These are phyloP conservation scores for Digitaria exilis DNA, from an alignment of 202 grass and related monocot genomes.

Conservation along the genomic window DNA sequence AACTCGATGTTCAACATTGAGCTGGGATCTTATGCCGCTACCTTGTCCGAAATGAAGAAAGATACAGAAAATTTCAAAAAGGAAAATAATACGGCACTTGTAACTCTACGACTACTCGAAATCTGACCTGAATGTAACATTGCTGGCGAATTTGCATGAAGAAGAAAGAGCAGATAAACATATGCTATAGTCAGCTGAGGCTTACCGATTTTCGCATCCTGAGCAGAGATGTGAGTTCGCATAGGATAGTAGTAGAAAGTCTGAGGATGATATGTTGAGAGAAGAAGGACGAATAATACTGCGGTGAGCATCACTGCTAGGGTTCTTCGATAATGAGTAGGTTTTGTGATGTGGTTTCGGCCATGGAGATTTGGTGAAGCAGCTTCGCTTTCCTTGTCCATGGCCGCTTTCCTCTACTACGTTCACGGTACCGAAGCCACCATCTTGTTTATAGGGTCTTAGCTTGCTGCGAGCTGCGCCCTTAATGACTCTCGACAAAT, in stretches of 20 bases:
- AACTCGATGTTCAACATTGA: not conserved
- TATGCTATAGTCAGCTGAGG: not conserved
- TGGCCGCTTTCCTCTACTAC: not conserved
- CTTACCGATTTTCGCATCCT: not conserved
- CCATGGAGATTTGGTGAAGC: constrained; percentile 3
- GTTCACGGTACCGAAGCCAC: not conserved
- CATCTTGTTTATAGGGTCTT: constrained; percentile 10
- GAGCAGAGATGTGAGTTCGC: not conserved
- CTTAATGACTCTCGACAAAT: not conserved
- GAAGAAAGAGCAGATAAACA: not conserved
- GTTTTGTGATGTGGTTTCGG: constrained; percentile 10
- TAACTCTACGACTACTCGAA: no score
- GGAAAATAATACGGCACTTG: no score
- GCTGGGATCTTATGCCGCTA: not conserved
- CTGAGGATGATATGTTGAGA: not conserved
- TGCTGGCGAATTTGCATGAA: no score
- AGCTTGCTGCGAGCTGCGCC: not conserved
- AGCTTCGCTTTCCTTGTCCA: constrained; percentile 13
- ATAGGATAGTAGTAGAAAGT: not conserved
- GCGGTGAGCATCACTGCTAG: constrained; percentile 20
- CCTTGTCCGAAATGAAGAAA: not conserved
- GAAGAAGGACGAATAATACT: constrained; percentile 1
- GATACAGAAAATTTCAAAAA: no score
- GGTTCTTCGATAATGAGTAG: not conserved
- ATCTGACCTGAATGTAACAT: no score